Conservation (phyloP, 257 asterid species). For the Vinca minor region DNA sequence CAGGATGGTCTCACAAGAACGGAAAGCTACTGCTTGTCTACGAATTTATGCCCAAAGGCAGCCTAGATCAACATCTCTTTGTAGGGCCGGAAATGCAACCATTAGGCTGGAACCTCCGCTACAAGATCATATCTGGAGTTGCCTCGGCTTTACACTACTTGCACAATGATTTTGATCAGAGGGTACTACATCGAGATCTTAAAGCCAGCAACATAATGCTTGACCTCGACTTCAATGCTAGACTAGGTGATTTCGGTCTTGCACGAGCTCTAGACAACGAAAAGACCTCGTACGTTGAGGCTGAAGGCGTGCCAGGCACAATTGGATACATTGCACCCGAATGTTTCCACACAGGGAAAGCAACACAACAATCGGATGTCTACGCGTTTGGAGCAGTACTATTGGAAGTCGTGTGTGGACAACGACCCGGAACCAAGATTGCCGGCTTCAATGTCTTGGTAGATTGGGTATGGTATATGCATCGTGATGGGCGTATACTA, state of each 20-base stretch:
- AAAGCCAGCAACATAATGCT: constrained; percentile 95
- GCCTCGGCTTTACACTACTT: constrained; percentile 86
- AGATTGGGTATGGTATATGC: constrained; percentile 93
- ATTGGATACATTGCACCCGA: constrained; percentile 94
- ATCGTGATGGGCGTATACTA: constrained; percentile 52
- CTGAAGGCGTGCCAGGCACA: constrained; percentile 76
- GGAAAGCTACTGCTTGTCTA: constrained; percentile 74
- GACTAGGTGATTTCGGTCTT: constrained; percentile 90
- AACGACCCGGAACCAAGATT: constrained; percentile 57
- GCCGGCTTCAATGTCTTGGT: constrained; percentile 45
- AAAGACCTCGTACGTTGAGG: constrained; percentile 73
- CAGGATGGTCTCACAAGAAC: constrained; percentile 97
- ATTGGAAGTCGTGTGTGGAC: constrained; percentile 67
- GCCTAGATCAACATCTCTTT: constrained; percentile 76
- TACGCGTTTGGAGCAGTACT: constrained; percentile 86
- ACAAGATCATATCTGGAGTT: constrained; percentile 60
- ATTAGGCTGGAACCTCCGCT: constrained; percentile 58
- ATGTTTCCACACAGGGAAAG: constrained; percentile 87
- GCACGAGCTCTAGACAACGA: constrained; percentile 86
- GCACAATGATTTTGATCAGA: constrained; percentile 80
- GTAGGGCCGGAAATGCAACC: constrained; percentile 34
- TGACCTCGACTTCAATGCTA: constrained; percentile 67
- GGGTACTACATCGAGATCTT: constrained; percentile 80
- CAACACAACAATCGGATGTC: constrained; percentile 75
- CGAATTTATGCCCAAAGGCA: constrained; percentile 94